Conservation (phyloP, 192 early-diverging fungal species). For the Martensiomyces pterosporus region DNA sequence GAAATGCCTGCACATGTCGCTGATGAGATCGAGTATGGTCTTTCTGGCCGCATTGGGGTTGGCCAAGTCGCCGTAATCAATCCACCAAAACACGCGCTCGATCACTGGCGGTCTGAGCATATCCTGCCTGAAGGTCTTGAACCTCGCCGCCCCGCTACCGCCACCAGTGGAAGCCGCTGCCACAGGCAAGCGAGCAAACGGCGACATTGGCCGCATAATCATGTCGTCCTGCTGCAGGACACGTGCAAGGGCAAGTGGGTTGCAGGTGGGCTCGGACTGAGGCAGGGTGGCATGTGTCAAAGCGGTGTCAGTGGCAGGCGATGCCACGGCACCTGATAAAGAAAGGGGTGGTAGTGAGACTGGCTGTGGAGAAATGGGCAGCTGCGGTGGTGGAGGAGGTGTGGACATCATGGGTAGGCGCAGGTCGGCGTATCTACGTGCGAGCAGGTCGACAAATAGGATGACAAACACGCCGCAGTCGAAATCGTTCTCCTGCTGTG, state of each 20-base stretch:
- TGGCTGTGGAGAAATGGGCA: background rate
- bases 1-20: too few species aligned
- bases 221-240: background rate
- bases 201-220: constrained; percentile 6
- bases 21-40: constrained; percentile 16
- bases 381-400: background rate
- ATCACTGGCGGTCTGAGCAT: constrained; percentile 6
- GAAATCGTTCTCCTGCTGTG: constrained; percentile 42
- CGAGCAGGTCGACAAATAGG: constrained; percentile 37
- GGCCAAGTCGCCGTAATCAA: constrained; percentile 42
- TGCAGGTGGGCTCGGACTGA: too few species aligned
- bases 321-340: background rate
- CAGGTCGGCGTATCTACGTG: constrained; percentile 33
- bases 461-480: constrained; percentile 48
- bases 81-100: constrained; percentile 37
- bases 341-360: too few species aligned
- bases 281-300: too few species aligned
- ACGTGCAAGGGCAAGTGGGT: background rate
- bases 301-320: too few species aligned
- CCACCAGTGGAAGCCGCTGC: too few species aligned
- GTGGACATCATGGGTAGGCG: constrained; percentile 8
- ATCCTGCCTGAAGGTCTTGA: constrained; percentile 1
- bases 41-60: constrained; percentile 30
- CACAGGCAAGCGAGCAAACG: constrained; percentile 5
- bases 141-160: background rate